Evolutionary conservation across 2,329 filamentous ascomycete species (phyloP).

Genomic region (Periconia sp.): DNA sequence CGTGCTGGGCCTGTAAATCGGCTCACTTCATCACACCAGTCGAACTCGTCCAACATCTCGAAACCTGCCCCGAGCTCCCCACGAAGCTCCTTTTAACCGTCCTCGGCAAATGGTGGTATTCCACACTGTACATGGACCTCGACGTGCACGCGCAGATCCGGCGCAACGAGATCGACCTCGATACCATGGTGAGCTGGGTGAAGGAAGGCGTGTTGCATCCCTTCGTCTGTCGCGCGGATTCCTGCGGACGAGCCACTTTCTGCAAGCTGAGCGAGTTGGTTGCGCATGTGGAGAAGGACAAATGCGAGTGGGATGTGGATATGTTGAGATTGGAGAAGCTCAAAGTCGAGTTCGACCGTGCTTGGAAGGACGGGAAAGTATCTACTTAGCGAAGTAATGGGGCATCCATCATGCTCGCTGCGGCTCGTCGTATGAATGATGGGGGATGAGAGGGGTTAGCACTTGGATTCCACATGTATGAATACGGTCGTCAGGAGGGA

Average conservation of each 20-base stretch:
- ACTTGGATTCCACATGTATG: too few relatives aligned
- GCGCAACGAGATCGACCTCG: constrained; percentile 21
- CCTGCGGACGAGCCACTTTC: constrained; percentile 22
- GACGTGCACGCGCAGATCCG: constrained; percentile 36
- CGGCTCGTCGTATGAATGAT: too few relatives aligned
- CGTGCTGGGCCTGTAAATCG: neutral
- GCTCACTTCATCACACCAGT: constrained; percentile 24
- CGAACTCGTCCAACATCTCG: constrained; percentile 40
- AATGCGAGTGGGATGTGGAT: constrained; percentile 29
- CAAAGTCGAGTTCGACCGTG: constrained; percentile 21
- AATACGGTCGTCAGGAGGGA: too few relatives aligned
- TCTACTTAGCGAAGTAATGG: too few relatives aligned
- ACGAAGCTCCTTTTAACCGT: constrained; percentile 32
- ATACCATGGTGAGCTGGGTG: constrained; percentile 25
- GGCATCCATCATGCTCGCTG: too few relatives aligned
- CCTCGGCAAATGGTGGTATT: constrained; percentile 39
- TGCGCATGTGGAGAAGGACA: constrained; percentile 30
- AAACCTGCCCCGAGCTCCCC: constrained; percentile 68
- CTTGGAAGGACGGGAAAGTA: constrained; percentile 11
- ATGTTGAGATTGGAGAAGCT: constrained; percentile 24
- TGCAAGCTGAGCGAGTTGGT: constrained; percentile 28
- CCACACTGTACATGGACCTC: constrained; percentile 37
- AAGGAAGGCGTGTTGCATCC: constrained; percentile 26
- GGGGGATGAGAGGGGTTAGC: too few relatives aligned
- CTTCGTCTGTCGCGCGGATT: constrained; percentile 29